phyloP scores from a whole-genome alignment of 2,329 filamentous ascomycete genomes.

The Cercospora sesami region DNA sequence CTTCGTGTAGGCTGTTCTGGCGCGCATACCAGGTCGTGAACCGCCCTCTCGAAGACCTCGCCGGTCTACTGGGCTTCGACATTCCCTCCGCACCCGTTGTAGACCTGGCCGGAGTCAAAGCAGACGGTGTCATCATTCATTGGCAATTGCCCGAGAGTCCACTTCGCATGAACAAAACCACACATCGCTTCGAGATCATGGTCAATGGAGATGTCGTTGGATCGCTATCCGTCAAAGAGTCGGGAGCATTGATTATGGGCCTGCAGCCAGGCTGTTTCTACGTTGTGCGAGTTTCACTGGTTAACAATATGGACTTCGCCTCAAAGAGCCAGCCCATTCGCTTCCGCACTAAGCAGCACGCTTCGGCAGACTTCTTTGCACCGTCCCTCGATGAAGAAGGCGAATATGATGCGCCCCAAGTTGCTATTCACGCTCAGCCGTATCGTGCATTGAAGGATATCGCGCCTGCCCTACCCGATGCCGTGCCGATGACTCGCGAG shows the following conservation, averaged over 20 bases:
- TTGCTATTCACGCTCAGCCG: constrained; percentile 53
- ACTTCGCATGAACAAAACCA: constrained; percentile 55
- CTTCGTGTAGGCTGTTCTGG: constrained; percentile 59
- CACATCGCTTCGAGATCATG: constrained; percentile 86
- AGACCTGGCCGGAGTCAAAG: constrained; percentile 83
- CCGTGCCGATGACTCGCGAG: constrained; percentile 67
- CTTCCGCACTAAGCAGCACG: constrained; percentile 64
- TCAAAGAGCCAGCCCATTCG: constrained; percentile 83
- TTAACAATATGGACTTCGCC: constrained; percentile 89
- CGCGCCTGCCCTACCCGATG: constrained; percentile 63
- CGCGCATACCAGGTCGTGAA: constrained; percentile 85
- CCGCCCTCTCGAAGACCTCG: constrained; percentile 67
- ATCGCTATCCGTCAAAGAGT: constrained; percentile 77
- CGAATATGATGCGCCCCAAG: constrained; percentile 48
- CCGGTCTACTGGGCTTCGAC: constrained; percentile 70
- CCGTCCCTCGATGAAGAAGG: constrained; percentile 31
- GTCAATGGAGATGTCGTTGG: constrained; percentile 83
- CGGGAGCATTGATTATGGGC: constrained; percentile 86
- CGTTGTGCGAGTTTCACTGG: constrained; percentile 87
- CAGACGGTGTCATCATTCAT: constrained; percentile 83
- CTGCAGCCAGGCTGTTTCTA: constrained; percentile 86
- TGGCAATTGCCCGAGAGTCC: constrained; percentile 63
- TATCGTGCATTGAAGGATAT: constrained; percentile 49
- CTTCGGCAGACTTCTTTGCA: constrained; percentile 47
- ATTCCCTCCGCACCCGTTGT: constrained; percentile 88